Evolutionary conservation across 805 yeast species (phyloP).

Genomic region (Barnettozyma vustinii): DNA sequence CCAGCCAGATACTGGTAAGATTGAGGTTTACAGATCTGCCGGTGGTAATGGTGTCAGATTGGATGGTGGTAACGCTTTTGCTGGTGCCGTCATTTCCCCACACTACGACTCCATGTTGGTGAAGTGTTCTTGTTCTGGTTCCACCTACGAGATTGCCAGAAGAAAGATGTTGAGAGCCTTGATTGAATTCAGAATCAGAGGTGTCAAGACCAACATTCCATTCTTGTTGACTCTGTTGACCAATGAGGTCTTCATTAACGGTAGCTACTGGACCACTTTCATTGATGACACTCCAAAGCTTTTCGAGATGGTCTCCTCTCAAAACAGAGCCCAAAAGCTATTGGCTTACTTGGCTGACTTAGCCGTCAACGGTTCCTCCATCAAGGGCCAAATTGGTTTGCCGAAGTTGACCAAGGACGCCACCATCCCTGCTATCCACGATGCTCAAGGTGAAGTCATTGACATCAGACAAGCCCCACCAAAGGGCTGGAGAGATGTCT

Average conservation of each 20-base stretch:
- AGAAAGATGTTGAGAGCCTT: slow-evolving; percentile 96
- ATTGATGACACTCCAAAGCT: slow-evolving; percentile 96
- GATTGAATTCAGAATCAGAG: slow-evolving; percentile 97
- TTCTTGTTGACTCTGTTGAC: slow-evolving; percentile 89
- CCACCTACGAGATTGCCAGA: slow-evolving; percentile 93
- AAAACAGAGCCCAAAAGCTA: slow-evolving; percentile 94
- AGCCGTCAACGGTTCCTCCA: slow-evolving; percentile 93
- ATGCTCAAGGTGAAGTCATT: slow-evolving; percentile 52
- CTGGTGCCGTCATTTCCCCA: slow-evolving; percentile 94
- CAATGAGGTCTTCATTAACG: slow-evolving; percentile 77
- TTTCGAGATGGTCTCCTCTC: slow-evolving; percentile 90
- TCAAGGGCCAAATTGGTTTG: slow-evolving; percentile 90
- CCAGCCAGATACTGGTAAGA: slow-evolving; percentile 98
- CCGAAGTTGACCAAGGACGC: slow-evolving; percentile 82
- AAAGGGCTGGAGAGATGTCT: slow-evolving; percentile 88
- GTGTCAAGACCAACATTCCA: slow-evolving; percentile 98
- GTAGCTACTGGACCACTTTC: slow-evolving; percentile 96
- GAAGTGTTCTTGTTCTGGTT: slow-evolving; percentile 95
- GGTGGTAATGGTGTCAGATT: slow-evolving; percentile 99
- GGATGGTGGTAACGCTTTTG: slow-evolving; percentile 98
- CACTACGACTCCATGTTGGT: slow-evolving; percentile 98
- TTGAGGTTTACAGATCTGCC: slow-evolving; percentile 95
- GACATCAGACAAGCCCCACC: slow-evolving; percentile 53
- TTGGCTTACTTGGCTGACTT: slow-evolving; percentile 88
- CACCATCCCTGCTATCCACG: slow-evolving; percentile 65